phyloP scores from a whole-genome alignment of 2,329 filamentous ascomycete genomes.

The Aureobasidium uvarum region DNA sequence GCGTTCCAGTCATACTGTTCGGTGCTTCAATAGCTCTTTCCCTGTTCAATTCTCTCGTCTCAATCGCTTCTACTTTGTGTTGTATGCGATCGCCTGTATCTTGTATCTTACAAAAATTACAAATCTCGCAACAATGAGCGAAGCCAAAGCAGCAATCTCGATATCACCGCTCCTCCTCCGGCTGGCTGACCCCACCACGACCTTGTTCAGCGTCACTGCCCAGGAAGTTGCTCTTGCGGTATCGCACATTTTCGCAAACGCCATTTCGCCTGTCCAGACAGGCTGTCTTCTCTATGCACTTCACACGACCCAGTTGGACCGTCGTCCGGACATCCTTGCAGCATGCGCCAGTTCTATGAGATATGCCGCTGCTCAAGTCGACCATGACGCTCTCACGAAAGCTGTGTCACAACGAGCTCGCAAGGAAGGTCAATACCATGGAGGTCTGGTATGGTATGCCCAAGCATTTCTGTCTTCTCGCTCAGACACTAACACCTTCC shows the following conservation, averaged over 20 bases:
- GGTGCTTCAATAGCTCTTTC: background rate
- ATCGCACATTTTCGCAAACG: conserved; percentile 86
- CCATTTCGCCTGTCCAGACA: conserved; percentile 82
- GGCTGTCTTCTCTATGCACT: conserved; percentile 84
- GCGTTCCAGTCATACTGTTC: conserved; percentile 25
- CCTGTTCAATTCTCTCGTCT: background rate
- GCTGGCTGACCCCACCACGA: conserved; percentile 60
- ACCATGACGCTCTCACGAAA: conserved; percentile 59
- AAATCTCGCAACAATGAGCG: background rate
- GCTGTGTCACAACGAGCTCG: conserved; percentile 61
- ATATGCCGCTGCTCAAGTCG: conserved; percentile 69
- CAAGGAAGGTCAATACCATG: conserved; percentile 71
- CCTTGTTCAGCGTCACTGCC: conserved; percentile 57
- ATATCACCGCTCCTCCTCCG: conserved; percentile 72
- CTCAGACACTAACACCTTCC: background rate
- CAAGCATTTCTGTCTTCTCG: background rate
- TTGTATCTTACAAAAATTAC: background rate
- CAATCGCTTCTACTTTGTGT: background rate
- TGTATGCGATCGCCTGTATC: background rate
- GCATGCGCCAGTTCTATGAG: conserved; percentile 84
- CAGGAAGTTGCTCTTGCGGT: conserved; percentile 87
- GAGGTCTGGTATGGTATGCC: conserved; percentile 68
- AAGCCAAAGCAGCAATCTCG: conserved; percentile 41
- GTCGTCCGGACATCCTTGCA: conserved; percentile 79
- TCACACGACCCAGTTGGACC: conserved; percentile 86